These are phyloP conservation scores for Hirsutella thompsonii DNA, from an alignment of 2,329 filamentous ascomycete genomes.

Conservation along the genomic window DNA sequence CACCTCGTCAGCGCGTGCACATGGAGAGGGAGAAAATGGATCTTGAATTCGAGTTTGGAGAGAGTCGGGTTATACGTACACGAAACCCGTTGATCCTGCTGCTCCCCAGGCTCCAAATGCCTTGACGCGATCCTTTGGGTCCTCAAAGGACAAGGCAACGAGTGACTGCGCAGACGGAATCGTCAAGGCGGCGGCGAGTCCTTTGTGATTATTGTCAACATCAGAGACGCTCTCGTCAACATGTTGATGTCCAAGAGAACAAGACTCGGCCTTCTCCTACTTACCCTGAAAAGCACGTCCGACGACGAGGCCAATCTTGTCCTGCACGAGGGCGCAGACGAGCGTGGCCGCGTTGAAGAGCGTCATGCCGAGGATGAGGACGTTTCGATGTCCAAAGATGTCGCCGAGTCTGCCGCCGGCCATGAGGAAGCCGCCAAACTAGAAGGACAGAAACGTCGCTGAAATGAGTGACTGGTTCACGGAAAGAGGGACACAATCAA, in stretches of 20 bases:
- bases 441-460: neutral
- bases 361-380: slow-evolving; percentile 4
- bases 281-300: slow-evolving; percentile 5
- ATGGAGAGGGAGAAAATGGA: fast-evolving
- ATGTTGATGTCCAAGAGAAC: no score
- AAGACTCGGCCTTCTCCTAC: no score
- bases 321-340: slow-evolving; percentile 3
- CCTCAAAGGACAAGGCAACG: slow-evolving; percentile 5
- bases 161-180: slow-evolving; percentile 5
- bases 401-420: slow-evolving; percentile 4
- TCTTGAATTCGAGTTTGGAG: no score
- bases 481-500: no score
- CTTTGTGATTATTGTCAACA: no score
- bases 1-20: neutral
- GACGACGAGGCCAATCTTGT: slow-evolving; percentile 3
- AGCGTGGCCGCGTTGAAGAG: slow-evolving; percentile 3
- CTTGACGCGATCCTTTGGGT: slow-evolving; percentile 3
- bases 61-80: slow-evolving; percentile 1
- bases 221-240: no score
- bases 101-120: slow-evolving; percentile 6
- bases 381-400: slow-evolving; percentile 4
- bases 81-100: slow-evolving; percentile 5
- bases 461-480: no score
- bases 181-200: slow-evolving; percentile 5
- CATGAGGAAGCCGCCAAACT: slow-evolving; percentile 6